These are phyloP conservation scores for Ceratocystis papillata DNA, from an alignment of 2,329 filamentous ascomycete species.

Conservation along the genomic window DNA sequence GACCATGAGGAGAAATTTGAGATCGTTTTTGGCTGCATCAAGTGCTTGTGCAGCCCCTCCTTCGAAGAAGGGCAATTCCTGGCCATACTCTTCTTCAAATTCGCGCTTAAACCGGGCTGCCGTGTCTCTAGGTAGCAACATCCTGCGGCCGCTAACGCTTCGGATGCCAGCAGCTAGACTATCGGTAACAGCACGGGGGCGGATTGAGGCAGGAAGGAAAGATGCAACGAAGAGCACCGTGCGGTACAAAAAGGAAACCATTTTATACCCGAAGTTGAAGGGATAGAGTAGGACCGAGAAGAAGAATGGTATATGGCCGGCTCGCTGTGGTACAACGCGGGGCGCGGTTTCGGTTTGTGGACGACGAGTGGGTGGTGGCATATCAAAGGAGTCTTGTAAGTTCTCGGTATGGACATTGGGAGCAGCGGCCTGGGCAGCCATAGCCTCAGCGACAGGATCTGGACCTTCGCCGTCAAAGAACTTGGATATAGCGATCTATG, in stretches of 20 bases:
- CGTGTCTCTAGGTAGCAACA: constrained; percentile 75
- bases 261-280: constrained; percentile 63
- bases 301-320: constrained; percentile 64
- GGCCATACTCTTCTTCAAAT: constrained; percentile 87
- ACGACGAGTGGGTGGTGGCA: constrained; percentile 27
- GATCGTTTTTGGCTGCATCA: constrained; percentile 77
- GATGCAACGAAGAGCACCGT: constrained; percentile 68
- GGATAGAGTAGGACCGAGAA: constrained; percentile 50
- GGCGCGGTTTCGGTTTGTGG: constrained; percentile 57
- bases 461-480: constrained; percentile 95
- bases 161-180: constrained; percentile 42
- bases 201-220: constrained; percentile 60
- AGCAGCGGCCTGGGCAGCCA: constrained; percentile 52
- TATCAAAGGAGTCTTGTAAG: constrained; percentile 49
- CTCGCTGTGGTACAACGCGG: constrained; percentile 68
- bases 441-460: constrained; percentile 68
- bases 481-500: constrained; percentile 83
- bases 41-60: constrained; percentile 85
- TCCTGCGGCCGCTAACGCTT: constrained; percentile 58
- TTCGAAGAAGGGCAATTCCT: constrained; percentile 66
- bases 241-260: constrained; percentile 58
- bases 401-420: constrained; percentile 60
- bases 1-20: constrained; percentile 83
- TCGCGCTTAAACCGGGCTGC: constrained; percentile 81
- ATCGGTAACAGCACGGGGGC: constrained; percentile 45